Base-by-base conservation (phyloP, 495 filamentous ascomycete species). In the Daldinia childiae region DNA sequence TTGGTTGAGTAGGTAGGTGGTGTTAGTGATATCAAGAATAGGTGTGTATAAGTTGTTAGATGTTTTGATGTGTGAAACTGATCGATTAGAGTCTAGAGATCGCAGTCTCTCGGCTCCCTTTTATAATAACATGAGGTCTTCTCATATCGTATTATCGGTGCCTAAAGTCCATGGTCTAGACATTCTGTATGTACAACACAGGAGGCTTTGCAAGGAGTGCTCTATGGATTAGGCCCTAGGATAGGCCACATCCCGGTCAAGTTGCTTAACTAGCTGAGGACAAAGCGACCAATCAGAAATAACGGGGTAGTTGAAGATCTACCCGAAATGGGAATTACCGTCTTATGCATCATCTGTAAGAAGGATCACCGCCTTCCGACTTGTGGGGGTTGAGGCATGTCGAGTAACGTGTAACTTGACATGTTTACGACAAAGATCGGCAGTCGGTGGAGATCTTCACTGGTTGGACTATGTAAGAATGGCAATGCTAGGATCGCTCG, bases 261-360 rank as follows among this genome's bases (percentile, higher is more conserved):
- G 55, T 48, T 29, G 11, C 19, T 36, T 29, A 55, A 30, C 39
- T 29, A 72, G 69, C 69, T 72, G 69, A 72, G 60, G 32, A 12
- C 32, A 34, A 58, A 73, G 70, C 65, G 11, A 29, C 70, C 64
- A 73, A 68, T 68, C 21, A 62, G 2, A n/a, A 15, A 11, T 9
- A 15, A 51, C 61, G 65, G 60, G 61, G 32, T 30, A 3, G 26
- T 14, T 62, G 65, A 56, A 43, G 65, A 68, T 73, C 70, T 68
- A 57, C 50, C 70, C 70, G 70, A 68, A 62, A 29, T 68, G 64
- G 60, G 56, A 68, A 73, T 52, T 65, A 54, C 69, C 63, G 63
- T 62, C 29, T 58, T 43, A 59, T 66, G 62, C 55, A 14, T 12
- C 34, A 14, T 36, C 15, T 17, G 41, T 45, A 29, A 48, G 50